Evolutionary conservation across 2,329 filamentous ascomycete genomes (phyloP), one percentile per base, ranked within the genome.

Genomic region (Exutisphaerella laricina): DNA sequence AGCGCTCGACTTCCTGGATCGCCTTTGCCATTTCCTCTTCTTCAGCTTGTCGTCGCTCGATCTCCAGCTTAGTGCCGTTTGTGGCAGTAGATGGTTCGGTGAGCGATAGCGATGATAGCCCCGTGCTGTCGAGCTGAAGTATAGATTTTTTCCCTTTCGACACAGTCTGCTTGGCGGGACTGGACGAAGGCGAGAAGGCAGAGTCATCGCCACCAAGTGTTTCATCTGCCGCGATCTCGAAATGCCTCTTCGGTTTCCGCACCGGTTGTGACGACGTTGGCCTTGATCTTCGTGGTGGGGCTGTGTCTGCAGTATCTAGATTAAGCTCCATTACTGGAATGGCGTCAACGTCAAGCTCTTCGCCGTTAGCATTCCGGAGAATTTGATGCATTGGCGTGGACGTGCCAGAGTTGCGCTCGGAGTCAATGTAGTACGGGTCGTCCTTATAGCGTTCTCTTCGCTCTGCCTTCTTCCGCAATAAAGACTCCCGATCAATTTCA

Each of bases 251-350:
- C 1, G 62, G 51, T 8, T 63, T 62, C 30, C 49, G 43, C 4
- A 38, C 41, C 18, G 51, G 50, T 25, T 49, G 43, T n/a, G 50
- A 43, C 6, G 48, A 39, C 9, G 28, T 43, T 23, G 43, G 38
- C 18, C 45, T 40, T 22, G 20, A 46, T n/a, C n/a, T n/a, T 35
- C 43, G 43, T 25, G 37, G 28, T 26, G 25, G 26, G 20, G 44
- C 33, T 18, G 20, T 42, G 26, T 51, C 48, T 40, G 53, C 40
- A 18, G 51, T 55, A 26, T 82, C 81, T 5, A 96, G 75, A 49
- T 94, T 82, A 34, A 98, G 74, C 61, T 94, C 82, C 80, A 98
- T 92, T 57, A 98, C 90, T 2, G 92, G 92, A 56, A 98, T 98
- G 2, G 87, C 79, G 65, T 98, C 92, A 31, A 98, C 83, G 60